phyloP scores from a whole-genome alignment of 192 early-diverging fungal genomes.

The Entophlyctis luteolus region DNA sequence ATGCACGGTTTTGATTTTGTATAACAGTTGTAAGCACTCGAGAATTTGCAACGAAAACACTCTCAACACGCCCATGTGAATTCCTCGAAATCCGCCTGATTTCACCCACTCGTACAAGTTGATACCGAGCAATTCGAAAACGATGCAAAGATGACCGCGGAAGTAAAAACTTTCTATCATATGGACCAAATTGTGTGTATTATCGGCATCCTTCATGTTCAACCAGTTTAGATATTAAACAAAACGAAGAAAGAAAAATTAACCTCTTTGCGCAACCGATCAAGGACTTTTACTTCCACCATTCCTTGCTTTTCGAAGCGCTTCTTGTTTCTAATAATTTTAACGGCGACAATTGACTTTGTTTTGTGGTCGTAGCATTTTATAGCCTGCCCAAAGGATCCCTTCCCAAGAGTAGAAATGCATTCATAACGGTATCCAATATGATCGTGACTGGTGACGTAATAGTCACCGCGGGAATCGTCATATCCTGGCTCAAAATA shows the following conservation, averaged over 20 bases:
- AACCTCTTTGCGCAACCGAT: conserved; percentile 76
- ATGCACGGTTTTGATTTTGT: conserved; percentile 32
- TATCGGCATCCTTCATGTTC: conserved; percentile 20
- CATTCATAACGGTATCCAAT: conserved; percentile 90
- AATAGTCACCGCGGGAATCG: conserved; percentile 93
- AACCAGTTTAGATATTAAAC: conserved; percentile 7
- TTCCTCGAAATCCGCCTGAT: conserved; percentile 22
- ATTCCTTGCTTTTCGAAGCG: conserved; percentile 32
- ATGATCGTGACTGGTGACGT: conserved; percentile 82
- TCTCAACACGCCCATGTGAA: conserved; percentile 12
- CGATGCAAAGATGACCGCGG: conserved; percentile 38
- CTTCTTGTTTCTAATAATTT: conserved; percentile 42
- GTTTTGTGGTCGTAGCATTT: conserved; percentile 6
- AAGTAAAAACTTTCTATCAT: conserved; percentile 30
- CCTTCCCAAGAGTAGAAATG: conserved; percentile 56
- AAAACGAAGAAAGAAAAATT: not conserved
- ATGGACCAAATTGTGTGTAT: conserved; percentile 22
- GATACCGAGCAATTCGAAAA: conserved; percentile 34
- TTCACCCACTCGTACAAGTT: conserved; percentile 40
- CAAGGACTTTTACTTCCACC: conserved; percentile 72
- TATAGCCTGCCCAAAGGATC: conserved; percentile 36
- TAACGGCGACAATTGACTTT: conserved; percentile 33
- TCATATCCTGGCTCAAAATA: conserved; percentile 63
- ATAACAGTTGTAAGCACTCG: conserved; percentile 19
- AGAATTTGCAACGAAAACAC: conserved; percentile 30